Evolutionary conservation across 139 green algal species (phyloP).

Genomic region (Mychonastes homosphaera): DNA sequence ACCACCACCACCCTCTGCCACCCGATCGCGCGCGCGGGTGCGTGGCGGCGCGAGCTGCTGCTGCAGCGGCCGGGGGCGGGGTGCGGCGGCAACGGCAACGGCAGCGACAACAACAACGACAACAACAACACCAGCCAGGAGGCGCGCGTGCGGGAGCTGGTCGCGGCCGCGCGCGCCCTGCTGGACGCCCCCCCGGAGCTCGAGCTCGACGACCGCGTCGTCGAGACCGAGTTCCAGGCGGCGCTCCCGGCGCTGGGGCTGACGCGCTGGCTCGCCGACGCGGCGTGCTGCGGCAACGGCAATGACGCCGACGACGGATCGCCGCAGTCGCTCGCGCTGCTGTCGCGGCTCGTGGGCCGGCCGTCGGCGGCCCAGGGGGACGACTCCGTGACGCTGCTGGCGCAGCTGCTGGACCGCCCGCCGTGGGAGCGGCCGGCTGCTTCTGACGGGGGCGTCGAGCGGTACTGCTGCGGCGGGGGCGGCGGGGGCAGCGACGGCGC

Average conservation of each 20-base stretch:
- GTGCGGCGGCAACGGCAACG: not conserved
- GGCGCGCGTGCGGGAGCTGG: too few species aligned
- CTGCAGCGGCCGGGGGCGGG: constrained; percentile 16
- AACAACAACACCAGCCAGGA: too few species aligned
- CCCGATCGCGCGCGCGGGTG: not conserved
- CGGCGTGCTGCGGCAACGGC: constrained; percentile 7
- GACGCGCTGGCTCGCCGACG: not conserved
- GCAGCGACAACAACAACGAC: not conserved
- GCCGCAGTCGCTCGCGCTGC: constrained; percentile 41
- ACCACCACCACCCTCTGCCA: not conserved
- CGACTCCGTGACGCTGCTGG: constrained; percentile 55
- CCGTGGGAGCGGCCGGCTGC: constrained; percentile 46
- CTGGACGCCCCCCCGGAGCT: too few species aligned
- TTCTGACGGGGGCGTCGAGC: constrained; percentile 11
- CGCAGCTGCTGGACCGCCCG: constrained; percentile 55
- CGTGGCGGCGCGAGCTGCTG: too few species aligned
- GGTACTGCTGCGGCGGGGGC: constrained; percentile 2
- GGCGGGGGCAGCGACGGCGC: not conserved
- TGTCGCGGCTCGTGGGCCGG: constrained; percentile 44
- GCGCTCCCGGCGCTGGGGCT: too few species aligned
- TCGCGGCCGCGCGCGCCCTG: too few species aligned
- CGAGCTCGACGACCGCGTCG: too few species aligned
- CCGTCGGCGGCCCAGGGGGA: too few species aligned
- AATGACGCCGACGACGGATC: constrained; percentile 63
- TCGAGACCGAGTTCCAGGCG: too few species aligned